Base-by-base conservation (phyloP, 805 yeast species). In the Schwanniomyces yamadae region DNA sequence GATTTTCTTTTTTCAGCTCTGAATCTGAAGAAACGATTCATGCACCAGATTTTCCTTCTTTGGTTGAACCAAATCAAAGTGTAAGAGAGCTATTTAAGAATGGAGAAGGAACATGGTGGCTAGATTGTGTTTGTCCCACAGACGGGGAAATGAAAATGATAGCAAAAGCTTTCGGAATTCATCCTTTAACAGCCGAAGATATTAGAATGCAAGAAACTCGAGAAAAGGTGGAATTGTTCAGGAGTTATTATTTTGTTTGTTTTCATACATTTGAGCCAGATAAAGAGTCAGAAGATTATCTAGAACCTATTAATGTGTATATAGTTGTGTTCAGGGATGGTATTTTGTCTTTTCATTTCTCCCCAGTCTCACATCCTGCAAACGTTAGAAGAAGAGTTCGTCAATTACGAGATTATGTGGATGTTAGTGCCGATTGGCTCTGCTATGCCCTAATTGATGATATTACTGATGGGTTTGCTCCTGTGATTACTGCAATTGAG, bases 131-230 rank as follows among this genome's bases (percentile, higher is more conserved):
- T 27, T 84, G 95, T 54, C 98, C 99, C 5, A 87, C 96, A 0
- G 98, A 91, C 55, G 80, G 81, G 14, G 99, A 93, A 63, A 88
- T 93, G 96, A 84, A 84, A 55, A 81, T 86, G 50, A 59, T 93
- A 26, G 83, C 96, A 7, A 90, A 90, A 52, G 93, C 97, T 0
- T 91, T 91, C 61, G 96, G 96, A 7, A 87, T 91, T 63, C 99
- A 91, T 69, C 99, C 99, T 20, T 80, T 91, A 70, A 91, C 99
- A 0, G 89, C 96, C 1, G 99, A 91, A 66, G 99, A 91, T 80
- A 90, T 91, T 46, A 71, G 96, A 39, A 85, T 88, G 78, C 95
- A 90, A 65, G 99, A 91, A 66, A 79, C 96, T 16, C 89, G 99
- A 64, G 99, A 91, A 67, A 91, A 91, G 63, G 97, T 91, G 20